Conservation (phyloP, 495 filamentous ascomycete species). For the Penicillium odoratum region DNA sequence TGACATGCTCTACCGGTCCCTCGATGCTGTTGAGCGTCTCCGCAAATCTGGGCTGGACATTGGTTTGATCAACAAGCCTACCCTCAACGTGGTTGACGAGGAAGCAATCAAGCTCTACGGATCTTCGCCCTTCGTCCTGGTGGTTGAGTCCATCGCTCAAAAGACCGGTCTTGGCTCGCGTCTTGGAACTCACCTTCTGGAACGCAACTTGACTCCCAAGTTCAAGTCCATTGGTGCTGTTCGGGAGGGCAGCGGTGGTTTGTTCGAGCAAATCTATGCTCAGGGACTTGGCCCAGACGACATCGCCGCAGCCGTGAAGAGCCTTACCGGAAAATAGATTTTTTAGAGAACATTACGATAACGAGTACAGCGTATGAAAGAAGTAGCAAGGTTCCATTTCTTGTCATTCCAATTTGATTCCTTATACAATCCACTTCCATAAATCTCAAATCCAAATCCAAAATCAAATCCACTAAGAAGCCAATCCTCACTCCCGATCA, state of each 20-base stretch:
- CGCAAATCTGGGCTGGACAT: conserved; percentile 35
- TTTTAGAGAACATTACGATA: neutral
- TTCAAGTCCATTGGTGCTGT: conserved; percentile 36
- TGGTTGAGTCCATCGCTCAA: conserved; percentile 41
- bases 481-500: conserved; percentile 45
- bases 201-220: conserved; percentile 37
- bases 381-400: neutral
- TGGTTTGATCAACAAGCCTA: conserved; percentile 43
- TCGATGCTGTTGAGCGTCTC: conserved; percentile 40
- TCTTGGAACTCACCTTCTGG: conserved; percentile 34
- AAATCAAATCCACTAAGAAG: neutral
- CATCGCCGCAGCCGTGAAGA: conserved; percentile 31
- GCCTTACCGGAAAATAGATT: conserved; percentile 27
- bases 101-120: conserved; percentile 39
- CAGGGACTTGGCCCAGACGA: conserved; percentile 40
- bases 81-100: conserved; percentile 41
- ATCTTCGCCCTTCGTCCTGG: conserved; percentile 35
- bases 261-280: conserved; percentile 39
- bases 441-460: neutral
- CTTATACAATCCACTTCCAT: neutral
- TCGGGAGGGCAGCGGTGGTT: conserved; percentile 40
- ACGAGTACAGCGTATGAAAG: neutral
- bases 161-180: conserved; percentile 45
- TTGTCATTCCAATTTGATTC: neutral
- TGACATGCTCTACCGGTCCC: conserved; percentile 44